phyloP scores from a whole-genome alignment of 2,329 filamentous ascomycete genomes.

The Pseudogymnoascus sp. region DNA sequence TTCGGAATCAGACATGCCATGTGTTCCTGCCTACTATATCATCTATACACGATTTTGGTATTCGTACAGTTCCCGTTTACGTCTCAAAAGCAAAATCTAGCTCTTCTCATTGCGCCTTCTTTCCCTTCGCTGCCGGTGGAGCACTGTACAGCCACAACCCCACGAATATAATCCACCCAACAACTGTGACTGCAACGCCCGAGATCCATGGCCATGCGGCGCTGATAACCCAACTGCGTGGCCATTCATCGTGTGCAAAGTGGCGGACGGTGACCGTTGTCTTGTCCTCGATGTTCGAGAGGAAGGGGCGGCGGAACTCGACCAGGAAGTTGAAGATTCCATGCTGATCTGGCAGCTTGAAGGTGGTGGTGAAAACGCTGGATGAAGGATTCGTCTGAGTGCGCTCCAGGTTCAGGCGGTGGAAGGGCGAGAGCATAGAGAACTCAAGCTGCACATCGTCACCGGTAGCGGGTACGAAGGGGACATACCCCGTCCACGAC shows the following conservation, averaged over 20 bases:
- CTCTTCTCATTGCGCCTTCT: slow-evolving; percentile 31
- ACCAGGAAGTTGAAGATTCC: slow-evolving; percentile 98
- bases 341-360: slow-evolving; percentile 89
- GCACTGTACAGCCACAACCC: slow-evolving; percentile 78
- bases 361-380: slow-evolving; percentile 64
- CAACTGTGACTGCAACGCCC: slow-evolving; percentile 75
- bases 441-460: slow-evolving; percentile 91
- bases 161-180: slow-evolving; percentile 78
- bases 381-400: slow-evolving; percentile 52
- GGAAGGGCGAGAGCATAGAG: slow-evolving; percentile 96
- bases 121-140: slow-evolving; percentile 36
- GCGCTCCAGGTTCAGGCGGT: slow-evolving; percentile 66
- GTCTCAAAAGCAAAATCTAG: slow-evolving; percentile 11
- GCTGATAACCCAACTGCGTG: slow-evolving; percentile 79
- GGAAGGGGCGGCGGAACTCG: slow-evolving; percentile 93
- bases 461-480: slow-evolving; percentile 59
- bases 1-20: slow-evolving; percentile 7
- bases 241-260: slow-evolving; percentile 96
- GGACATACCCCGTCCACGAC: slow-evolving; percentile 60
- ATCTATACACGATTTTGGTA: slow-evolving; percentile 13
- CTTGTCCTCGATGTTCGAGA: slow-evolving; percentile 88
- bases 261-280: slow-evolving; percentile 88
- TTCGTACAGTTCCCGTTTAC: slow-evolving; percentile 9
- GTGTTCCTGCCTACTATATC: slow-evolving; percentile 7
- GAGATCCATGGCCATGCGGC: slow-evolving; percentile 93